Evolutionary conservation across 805 yeast genomes (phyloP).

Genomic region (Metschnikowia reukaufii): DNA sequence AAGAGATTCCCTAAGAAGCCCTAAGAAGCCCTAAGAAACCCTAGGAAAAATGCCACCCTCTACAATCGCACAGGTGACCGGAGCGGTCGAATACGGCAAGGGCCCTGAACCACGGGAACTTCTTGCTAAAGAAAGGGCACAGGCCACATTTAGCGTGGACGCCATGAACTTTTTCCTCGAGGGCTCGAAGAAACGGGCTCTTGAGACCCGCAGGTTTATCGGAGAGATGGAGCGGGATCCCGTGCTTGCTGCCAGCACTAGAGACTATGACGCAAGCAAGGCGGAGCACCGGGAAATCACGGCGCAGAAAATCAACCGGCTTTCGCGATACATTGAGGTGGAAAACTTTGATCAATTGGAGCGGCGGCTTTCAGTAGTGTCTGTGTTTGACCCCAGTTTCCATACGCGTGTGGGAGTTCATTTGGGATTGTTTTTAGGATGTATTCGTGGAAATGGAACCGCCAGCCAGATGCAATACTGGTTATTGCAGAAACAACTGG

Average conservation of each 20-base stretch:
- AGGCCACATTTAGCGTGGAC: conserved; percentile 35
- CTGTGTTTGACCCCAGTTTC: conserved; percentile 73
- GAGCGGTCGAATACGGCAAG: conserved; percentile 15
- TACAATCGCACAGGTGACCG: conserved; percentile 13
- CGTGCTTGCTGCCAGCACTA: conserved; percentile 50
- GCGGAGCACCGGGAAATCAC: conserved; percentile 58
- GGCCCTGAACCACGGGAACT: conserved; percentile 37
- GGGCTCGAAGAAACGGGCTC: conserved; percentile 45
- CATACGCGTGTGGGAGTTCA: conserved; percentile 87
- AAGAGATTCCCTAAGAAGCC: too few relatives aligned
- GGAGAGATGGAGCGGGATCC: conserved; percentile 71
- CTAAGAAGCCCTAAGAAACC: neutral
- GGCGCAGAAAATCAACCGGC: conserved; percentile 59
- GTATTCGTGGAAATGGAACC: conserved; percentile 87
- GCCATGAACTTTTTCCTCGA: conserved; percentile 56
- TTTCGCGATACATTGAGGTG: conserved; percentile 62
- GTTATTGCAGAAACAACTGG: conserved; percentile 69
- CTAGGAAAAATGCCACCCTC: neutral
- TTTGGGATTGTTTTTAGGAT: conserved; percentile 77
- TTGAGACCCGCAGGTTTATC: conserved; percentile 46
- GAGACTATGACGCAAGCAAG: conserved; percentile 59
- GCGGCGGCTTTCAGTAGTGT: conserved; percentile 57
- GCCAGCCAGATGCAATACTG: conserved; percentile 80
- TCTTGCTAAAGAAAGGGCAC: conserved; percentile 46
- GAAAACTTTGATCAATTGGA: conserved; percentile 47